Conservation (phyloP, 2,329 filamentous ascomycete species). For the Diaporthe nobilis region DNA sequence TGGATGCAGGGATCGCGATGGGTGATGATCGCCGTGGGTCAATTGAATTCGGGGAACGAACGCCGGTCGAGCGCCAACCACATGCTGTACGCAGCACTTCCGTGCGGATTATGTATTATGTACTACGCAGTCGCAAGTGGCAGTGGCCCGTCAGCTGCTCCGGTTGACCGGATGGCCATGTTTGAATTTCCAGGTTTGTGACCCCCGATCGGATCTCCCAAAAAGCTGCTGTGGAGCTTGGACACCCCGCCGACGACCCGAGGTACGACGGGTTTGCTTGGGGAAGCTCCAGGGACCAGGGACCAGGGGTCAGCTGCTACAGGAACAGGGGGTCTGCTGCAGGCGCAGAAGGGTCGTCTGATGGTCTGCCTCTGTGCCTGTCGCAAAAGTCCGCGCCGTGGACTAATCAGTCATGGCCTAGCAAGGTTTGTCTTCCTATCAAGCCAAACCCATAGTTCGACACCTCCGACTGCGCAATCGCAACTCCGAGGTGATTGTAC, state of each 20-base stretch:
- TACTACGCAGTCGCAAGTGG: slow-evolving; percentile 9
- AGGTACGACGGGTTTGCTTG: slow-evolving; percentile 16
- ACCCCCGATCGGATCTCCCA: slow-evolving; percentile 31
- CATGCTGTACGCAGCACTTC: background rate
- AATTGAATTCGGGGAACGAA: slow-evolving; percentile 10
- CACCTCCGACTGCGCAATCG: slow-evolving; percentile 4
- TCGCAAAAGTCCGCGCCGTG: slow-evolving; percentile 9
- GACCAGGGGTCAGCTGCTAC: slow-evolving; percentile 18
- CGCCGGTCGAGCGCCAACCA: background rate
- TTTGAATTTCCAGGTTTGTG: slow-evolving; percentile 20
- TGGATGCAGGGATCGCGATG: background rate
- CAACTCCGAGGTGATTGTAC: background rate
- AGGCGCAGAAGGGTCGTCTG: background rate
- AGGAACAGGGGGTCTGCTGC: background rate
- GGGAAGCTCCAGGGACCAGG: slow-evolving; percentile 25
- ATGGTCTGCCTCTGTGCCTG: slow-evolving; percentile 4
- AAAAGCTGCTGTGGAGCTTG: slow-evolving; percentile 29
- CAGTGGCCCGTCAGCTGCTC: slow-evolving; percentile 3
- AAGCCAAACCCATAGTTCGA: background rate
- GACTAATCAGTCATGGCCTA: background rate
- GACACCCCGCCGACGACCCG: slow-evolving; percentile 26
- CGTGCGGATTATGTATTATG: slow-evolving; percentile 2
- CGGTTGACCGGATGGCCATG: slow-evolving; percentile 25
- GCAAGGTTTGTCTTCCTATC: background rate
- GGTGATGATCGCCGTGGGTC: slow-evolving; percentile 12